A percentile compares a stretch with the other conserved stretches of the same genome.
Conservation (phyloP, 2,329 filamentous ascomycete species). For the Penicillium freii region DNA sequence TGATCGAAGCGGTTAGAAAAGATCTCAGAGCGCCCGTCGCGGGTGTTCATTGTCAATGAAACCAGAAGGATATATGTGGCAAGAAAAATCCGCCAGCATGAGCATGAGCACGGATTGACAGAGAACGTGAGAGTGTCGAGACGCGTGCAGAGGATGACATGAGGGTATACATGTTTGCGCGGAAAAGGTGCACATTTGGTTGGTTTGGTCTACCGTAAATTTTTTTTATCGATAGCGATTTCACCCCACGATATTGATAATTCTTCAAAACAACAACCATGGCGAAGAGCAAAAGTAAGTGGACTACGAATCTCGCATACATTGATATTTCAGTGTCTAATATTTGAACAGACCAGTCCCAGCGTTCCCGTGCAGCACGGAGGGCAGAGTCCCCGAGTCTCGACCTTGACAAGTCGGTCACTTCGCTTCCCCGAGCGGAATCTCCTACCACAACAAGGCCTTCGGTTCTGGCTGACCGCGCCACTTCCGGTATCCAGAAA, state of each 20-base stretch:
- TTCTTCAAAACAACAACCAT: slow-evolving; percentile 30
- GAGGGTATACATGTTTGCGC: slow-evolving; percentile 10
- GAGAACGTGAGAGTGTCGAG: neutral
- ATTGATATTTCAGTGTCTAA: slow-evolving; percentile 9
- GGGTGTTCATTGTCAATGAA: slow-evolving; percentile 38
- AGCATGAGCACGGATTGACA: slow-evolving; percentile 1
- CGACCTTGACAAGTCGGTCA: slow-evolving; percentile 52
- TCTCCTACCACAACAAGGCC: slow-evolving; percentile 41
- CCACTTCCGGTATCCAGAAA: slow-evolving; percentile 53
- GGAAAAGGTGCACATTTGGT: slow-evolving; percentile 28
- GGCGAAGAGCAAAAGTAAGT: slow-evolving; percentile 41
- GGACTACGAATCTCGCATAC: neutral
- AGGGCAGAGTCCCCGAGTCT: slow-evolving; percentile 56
- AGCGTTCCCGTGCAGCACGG: slow-evolving; percentile 59
- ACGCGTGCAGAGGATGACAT: slow-evolving; percentile 1
- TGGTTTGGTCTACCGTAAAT: slow-evolving; percentile 28
- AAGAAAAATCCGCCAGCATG: slow-evolving; percentile 21
- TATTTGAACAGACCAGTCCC: slow-evolving; percentile 46
- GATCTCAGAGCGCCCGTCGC: slow-evolving; percentile 31
- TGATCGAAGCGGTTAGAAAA: slow-evolving; percentile 30
- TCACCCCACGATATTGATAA: slow-evolving; percentile 29
- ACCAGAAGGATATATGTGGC: slow-evolving; percentile 20
- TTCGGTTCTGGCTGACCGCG: slow-evolving; percentile 51
- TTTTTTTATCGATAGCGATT: slow-evolving; percentile 39
- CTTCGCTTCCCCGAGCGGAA: slow-evolving; percentile 42